Conservation (phyloP, 768 basidiomycete species). For the Heimioporus sp. region DNA sequence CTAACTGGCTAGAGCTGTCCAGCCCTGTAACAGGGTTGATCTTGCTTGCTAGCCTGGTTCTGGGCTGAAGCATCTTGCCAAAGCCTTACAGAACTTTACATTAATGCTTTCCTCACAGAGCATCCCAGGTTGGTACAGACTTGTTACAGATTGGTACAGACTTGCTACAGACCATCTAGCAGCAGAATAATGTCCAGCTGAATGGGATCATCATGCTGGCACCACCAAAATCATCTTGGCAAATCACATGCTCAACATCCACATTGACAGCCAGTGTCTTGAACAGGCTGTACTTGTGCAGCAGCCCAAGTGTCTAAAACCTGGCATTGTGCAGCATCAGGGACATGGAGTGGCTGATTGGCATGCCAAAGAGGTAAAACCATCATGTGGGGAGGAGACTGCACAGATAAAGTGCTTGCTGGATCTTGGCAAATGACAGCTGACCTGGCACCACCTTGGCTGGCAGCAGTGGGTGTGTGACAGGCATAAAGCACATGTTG, state of each 20-base stretch:
- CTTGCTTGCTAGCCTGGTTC: too few relatives aligned
- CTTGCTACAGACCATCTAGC: slow-evolving; percentile 65
- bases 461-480: slow-evolving; percentile 88
- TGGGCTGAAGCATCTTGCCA: not conserved
- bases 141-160: too few relatives aligned
- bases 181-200: slow-evolving; percentile 84
- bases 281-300: slow-evolving; percentile 75
- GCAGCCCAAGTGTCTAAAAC: slow-evolving; percentile 78
- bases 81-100: too few relatives aligned
- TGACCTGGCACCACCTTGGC: slow-evolving; percentile 91
- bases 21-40: too few relatives aligned
- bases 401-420: slow-evolving; percentile 74
- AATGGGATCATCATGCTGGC: slow-evolving; percentile 96
- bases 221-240: slow-evolving; percentile 79
- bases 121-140: too few relatives aligned
- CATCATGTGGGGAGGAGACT: slow-evolving; percentile 71
- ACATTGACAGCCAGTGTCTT: slow-evolving; percentile 70
- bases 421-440: slow-evolving; percentile 84
- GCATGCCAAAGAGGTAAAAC: slow-evolving; percentile 88
- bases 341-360: slow-evolving; percentile 87
- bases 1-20: not conserved
- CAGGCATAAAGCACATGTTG: slow-evolving; percentile 82
- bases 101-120: too few relatives aligned
- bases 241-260: slow-evolving; percentile 60
- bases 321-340: slow-evolving; percentile 92